Evolutionary conservation across 768 basidiomycete species (phyloP).

Genomic region (Xanthoconium stramineum): DNA sequence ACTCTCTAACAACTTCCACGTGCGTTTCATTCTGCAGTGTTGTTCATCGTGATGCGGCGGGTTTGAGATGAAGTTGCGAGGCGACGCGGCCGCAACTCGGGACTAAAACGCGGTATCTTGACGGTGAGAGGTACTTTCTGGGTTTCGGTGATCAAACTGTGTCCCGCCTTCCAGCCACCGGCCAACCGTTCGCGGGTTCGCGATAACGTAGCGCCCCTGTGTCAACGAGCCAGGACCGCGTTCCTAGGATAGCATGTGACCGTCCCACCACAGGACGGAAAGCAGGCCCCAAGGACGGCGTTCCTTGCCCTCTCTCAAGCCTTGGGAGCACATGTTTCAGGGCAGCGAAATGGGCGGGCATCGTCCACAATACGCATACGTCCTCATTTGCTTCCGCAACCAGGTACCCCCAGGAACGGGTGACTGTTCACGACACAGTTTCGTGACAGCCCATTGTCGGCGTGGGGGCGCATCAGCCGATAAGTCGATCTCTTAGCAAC

Average conservation of each 20-base stretch:
- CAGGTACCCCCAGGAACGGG: not conserved
- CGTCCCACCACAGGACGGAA: not conserved
- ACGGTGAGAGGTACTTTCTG: not conserved
- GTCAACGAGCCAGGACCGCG: not conserved
- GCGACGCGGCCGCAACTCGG: not conserved
- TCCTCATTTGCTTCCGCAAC: not conserved
- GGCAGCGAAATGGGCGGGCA: not conserved
- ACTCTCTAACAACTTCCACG: not conserved
- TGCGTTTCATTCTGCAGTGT: constrained; percentile 13
- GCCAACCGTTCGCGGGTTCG: not conserved
- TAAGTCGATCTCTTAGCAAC: not conserved
- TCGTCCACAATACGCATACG: not conserved
- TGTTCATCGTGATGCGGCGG: constrained; percentile 1
- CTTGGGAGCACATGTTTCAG: not conserved
- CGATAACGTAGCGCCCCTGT: not conserved
- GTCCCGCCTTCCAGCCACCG: not conserved
- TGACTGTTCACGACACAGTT: not conserved
- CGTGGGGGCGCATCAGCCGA: not conserved
- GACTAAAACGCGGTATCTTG: not conserved
- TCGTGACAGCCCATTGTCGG: not conserved
- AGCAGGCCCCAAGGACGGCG: not conserved
- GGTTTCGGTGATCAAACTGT: constrained; percentile 7
- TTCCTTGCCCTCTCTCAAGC: not conserved
- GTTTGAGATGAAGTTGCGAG: not conserved
- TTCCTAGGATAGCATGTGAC: not conserved